Evolutionary conservation across 345 rosid species (phyloP).

Genomic region (Laguncularia racemosa): DNA sequence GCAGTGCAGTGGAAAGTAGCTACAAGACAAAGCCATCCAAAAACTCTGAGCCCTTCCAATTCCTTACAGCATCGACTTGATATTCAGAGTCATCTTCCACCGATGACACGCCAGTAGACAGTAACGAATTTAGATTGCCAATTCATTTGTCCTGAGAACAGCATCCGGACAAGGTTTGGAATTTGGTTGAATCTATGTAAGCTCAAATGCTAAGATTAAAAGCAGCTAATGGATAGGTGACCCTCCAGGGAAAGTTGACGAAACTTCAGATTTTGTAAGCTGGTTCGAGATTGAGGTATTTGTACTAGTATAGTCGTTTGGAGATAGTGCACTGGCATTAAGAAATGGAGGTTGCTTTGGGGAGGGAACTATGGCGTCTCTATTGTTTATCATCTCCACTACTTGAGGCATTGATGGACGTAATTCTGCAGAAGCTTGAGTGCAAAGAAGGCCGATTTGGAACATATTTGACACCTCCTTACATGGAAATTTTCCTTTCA

Average conservation of each 20-base stretch:
- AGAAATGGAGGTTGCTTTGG: slow-evolving; percentile 18
- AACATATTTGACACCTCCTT: slow-evolving; percentile 10
- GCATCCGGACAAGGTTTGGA: no score
- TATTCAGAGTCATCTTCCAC: no score
- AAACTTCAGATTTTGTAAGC: slow-evolving; percentile 1
- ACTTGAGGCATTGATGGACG: slow-evolving; percentile 15
- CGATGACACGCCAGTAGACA: no score
- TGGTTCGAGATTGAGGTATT: slow-evolving; percentile 2
- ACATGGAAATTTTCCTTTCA: slow-evolving; percentile 3
- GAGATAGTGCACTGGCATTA: neutral
- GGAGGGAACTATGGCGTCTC: neutral
- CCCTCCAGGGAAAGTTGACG: neutral
- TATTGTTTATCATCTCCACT: slow-evolving; percentile 9
- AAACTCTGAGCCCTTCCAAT: no score
- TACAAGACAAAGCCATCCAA: no score
- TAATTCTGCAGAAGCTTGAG: slow-evolving; percentile 14
- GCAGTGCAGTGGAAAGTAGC: no score
- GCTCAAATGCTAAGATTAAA: no score
- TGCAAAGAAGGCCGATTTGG: slow-evolving; percentile 11
- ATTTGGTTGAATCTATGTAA: no score
- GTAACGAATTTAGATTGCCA: no score
- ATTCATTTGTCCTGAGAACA: no score
- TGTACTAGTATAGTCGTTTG: neutral
- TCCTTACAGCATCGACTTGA: no score
- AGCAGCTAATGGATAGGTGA: no score